These are phyloP conservation scores for Lunularia cruciata DNA, from an alignment of 225 moss, liverwort and hornwort genomes.

Conservation along the genomic window DNA sequence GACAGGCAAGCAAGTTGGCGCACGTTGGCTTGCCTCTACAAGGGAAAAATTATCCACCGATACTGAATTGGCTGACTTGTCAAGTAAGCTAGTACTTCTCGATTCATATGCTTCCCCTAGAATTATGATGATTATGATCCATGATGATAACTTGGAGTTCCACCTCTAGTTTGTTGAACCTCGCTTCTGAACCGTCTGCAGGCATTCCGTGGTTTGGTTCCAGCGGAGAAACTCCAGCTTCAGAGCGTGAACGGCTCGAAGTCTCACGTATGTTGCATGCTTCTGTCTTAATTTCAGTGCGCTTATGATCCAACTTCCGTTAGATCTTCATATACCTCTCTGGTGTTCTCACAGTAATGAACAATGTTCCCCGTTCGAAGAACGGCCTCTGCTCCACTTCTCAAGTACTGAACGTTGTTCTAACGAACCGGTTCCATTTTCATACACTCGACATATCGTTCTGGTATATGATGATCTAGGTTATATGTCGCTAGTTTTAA, in stretches of 20 bases:
- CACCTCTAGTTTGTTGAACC: neutral
- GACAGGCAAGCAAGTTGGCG: conserved; percentile 40
- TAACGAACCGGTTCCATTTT: too few species aligned
- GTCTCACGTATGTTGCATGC: conserved; percentile 43
- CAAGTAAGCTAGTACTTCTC: conserved; percentile 20
- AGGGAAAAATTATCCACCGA: conserved; percentile 29
- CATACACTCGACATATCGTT: too few species aligned
- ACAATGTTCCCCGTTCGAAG: too few species aligned
- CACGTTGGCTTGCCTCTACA: conserved; percentile 43
- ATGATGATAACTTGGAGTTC: neutral
- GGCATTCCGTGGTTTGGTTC: conserved; percentile 44
- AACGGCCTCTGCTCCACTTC: too few species aligned
- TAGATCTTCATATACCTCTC: too few species aligned
- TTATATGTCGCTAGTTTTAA: too few species aligned
- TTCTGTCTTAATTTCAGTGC: neutral
- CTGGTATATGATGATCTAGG: too few species aligned
- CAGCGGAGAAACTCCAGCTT: conserved; percentile 37
- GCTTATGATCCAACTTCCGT: too few species aligned
- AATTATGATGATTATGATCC: neutral
- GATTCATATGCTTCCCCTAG: neutral
- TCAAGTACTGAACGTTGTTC: too few species aligned
- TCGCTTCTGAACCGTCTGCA: conserved; percentile 1
- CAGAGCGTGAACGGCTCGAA: conserved; percentile 48
- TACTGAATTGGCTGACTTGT: conserved; percentile 24
- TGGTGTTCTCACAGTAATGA: too few species aligned